Evolutionary conservation across 148 eudicot genomes (phyloP), one percentile per base, ranked within the genome.

Genomic region (Rheum nobile): DNA sequence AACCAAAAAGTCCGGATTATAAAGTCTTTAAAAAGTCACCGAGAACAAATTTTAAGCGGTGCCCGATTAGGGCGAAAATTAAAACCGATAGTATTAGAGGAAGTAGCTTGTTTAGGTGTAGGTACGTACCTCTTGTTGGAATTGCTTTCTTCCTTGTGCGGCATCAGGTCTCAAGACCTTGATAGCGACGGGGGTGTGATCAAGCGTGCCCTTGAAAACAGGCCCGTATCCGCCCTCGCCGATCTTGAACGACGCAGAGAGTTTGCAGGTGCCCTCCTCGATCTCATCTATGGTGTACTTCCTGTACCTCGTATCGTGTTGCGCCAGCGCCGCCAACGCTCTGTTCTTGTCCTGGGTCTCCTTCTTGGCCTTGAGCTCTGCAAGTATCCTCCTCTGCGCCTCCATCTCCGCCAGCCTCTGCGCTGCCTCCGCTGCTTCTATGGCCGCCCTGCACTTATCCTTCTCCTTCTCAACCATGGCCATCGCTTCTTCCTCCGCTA

Each of bases 81-180:
- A n/a, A n/a, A n/a, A n/a, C n/a, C n/a, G n/a, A n/a, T n/a, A n/a
- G n/a, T n/a, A n/a, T n/a, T n/a, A n/a, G n/a, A n/a, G n/a, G n/a
- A n/a, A n/a, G n/a, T n/a, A 35, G 37, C 4, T 2, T 4, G 37
- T 2, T 1, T 4, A 35, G 4, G 37, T 35, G 37, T 35, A 35
- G 37, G 37, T 1, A 16, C 73, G 7, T 75, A 87, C 90, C 84
- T 87, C 90, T 78, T 83, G 75, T 14, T 73, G 75, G 29, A 73
- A 73, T 21, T 73, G 75, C 21, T 34, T 8, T 24, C 14, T 73
- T 48, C 75, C 75, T 73, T 73, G 75, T 5, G 75, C 65, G 8
- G 75, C 75, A 14, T 73, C 75, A 16, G 75, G 75, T 16, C 75
- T 54, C 29, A 73, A 50, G 3, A 73, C 75, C 75, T 73, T 73